These are phyloP conservation scores for Fusarium azukiicola DNA, from an alignment of 2,329 filamentous ascomycete genomes.

Conservation along the genomic window DNA sequence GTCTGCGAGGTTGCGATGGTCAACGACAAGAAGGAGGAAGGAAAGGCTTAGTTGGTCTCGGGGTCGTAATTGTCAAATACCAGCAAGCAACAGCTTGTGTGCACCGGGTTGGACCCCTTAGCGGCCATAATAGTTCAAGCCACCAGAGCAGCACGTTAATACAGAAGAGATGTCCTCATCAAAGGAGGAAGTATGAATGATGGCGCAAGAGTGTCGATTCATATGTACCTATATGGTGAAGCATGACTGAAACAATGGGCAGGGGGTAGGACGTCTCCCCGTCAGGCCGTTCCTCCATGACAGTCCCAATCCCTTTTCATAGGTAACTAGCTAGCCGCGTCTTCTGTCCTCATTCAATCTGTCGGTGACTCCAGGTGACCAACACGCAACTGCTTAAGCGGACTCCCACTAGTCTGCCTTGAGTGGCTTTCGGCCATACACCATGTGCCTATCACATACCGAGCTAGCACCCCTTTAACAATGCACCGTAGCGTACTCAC, in stretches of 20 bases:
- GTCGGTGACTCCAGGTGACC: no score
- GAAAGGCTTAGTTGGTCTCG: background rate
- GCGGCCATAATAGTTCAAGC: background rate
- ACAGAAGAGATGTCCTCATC: no score
- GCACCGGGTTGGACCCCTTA: background rate
- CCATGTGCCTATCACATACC: constrained; percentile 20
- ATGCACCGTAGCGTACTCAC: background rate
- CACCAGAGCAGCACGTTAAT: background rate
- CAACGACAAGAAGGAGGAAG: constrained; percentile 24
- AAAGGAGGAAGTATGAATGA: no score
- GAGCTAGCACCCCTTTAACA: background rate
- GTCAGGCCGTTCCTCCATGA: no score
- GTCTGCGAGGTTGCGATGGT: constrained; percentile 36
- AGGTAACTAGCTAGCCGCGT: no score
- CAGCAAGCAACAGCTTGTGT: background rate
- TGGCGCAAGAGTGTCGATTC: no score
- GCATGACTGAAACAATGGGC: no score
- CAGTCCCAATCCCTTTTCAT: no score
- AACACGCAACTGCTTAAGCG: no score
- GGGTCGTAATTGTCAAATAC: background rate
- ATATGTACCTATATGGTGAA: no score
- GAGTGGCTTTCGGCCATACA: constrained; percentile 31
- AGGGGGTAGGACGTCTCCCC: no score
- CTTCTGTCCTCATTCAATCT: no score
- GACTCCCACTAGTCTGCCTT: background rate